Evolutionary conservation across 805 yeast species (phyloP), one percentile per base, ranked within the genome.

Genomic region (Candida sithepensis): DNA sequence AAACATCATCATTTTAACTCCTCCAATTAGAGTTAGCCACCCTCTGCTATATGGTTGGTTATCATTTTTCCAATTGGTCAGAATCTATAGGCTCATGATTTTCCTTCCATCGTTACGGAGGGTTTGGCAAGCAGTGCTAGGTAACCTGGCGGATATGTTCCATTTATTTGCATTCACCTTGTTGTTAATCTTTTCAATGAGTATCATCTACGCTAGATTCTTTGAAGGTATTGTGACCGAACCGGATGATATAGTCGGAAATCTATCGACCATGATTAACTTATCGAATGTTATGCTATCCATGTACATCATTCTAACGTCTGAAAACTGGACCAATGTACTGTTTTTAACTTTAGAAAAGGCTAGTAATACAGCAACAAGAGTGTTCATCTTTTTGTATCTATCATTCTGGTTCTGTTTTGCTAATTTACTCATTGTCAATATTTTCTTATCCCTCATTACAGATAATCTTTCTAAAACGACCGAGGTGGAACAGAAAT

Each of bases 241-340:
- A 2, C 77, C 70, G 14, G 74, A 67, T 14, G 71, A 71, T 36
- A 67, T 61, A 2, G 72, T 71, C n/a, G 39, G 33, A 2, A 61
- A 68, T 12, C 65, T 74, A 18, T 85, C 83, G 53, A 79, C 82
- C 13, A 69, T 84, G 75, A 74, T 76, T 47, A 79, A 83, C 2
- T 65, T 88, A 23, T 82, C 90, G 0, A 84, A 84, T 53, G 61
- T 87, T 0, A 80, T 87, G 56, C 61, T 88, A 48, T 80, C 87
- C 0, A 68, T 89, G 42, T 89, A 86, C 57, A 81, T 78, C n/a
- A 76, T 90, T 19, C 84, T 92, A 0, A 77, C 95, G 0, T 88
- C 96, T 0, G 96, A 90, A 61, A 86, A 88, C 61, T 89, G 96
- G 96, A 83, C 95, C 0, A 73, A 71, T 4, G 72, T 84, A n/a